Base-by-base conservation (phyloP, 176 grass and related monocot species). In the Carex scoparia region DNA sequence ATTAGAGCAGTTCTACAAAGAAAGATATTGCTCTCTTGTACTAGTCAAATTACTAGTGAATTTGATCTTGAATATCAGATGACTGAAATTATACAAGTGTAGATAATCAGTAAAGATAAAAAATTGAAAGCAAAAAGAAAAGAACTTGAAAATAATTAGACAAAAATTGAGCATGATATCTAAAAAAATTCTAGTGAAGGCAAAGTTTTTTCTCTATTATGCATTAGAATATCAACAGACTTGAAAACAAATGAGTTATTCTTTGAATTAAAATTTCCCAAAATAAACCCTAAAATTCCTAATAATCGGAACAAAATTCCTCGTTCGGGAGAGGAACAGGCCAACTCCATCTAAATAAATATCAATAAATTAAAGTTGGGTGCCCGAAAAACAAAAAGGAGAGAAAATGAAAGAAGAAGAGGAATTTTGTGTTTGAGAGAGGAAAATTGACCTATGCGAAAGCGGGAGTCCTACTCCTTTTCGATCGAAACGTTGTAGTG, bases 1-100 rank as follows among this genome's bases (percentile, higher is more conserved):
- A 40, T 80, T 61, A 61, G 6, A 62, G 78, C 19, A 61, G 18
- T 81, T 16, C 30, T 32, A 61, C 53, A 42, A 63, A 63, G 79
- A 80, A 80, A 59, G 3, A 32, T 49, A 32, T 49, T 81, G 70
- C 18, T 74, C 38, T 74, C 42, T 74, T 74, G 5, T 13, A 74
- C 70, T 74, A 51, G 42, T 74, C 70, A 74, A 46, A 51, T 74
- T 74, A 74, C 42, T 74, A 74, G 2, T 71, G 11, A 76, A 76
- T 76, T 76, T 76, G 61, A 27, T 42, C 60, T 65, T 83, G 81
- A 53, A 32, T 83, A 27, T 83, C 33, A 83, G 68, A 67, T 42
- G 28, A 83, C 81, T 83, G 81, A 83, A 83, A 83, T 67, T 12
- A 83, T 23, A 83, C 5, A 83, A 54, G 18, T 83, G 18, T 42